A percentile compares a stretch with the other conserved stretches of the same genome.
These are phyloP conservation scores for Rhodotorula sphaerocarpa DNA, from an alignment of 768 basidiomycete genomes.

Conservation along the genomic window DNA sequence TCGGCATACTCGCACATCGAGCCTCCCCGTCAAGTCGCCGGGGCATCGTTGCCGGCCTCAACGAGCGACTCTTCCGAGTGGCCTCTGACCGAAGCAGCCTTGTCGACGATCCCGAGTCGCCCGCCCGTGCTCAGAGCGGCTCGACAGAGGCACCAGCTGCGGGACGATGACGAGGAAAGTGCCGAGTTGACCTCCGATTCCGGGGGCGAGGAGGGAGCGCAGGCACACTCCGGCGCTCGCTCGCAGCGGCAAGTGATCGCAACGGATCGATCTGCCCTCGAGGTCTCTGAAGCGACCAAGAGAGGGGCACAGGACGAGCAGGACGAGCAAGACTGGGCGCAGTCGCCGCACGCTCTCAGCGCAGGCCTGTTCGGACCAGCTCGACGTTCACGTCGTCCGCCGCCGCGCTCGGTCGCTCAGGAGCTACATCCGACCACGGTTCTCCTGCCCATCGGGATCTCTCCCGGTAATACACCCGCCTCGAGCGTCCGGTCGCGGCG, in stretches of 20 bases:
- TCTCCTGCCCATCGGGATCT: no score
- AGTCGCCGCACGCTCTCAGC: conserved; percentile 1
- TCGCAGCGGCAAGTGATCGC: no score
- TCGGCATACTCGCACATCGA: background rate
- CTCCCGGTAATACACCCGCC: no score
- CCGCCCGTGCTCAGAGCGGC: background rate
- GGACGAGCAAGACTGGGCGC: background rate
- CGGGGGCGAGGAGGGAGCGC: background rate
- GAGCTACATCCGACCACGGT: no score
- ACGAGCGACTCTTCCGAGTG: background rate
- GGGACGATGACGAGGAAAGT: background rate
- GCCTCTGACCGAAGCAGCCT: background rate
- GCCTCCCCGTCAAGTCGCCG: background rate
- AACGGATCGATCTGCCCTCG: no score
- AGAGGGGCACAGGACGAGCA: background rate
- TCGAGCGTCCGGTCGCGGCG: background rate
- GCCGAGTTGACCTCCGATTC: background rate
- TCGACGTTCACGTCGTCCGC: background rate
- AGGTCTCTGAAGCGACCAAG: no score
- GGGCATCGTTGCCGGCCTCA: background rate
- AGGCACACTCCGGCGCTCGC: no score
- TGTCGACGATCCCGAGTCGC: background rate
- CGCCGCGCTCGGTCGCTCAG: background rate
- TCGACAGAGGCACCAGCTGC: background rate
- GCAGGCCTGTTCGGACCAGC: background rate